Conservation (phyloP, 2,329 filamentous ascomycete species). For the Botrytis sinoallii region DNA sequence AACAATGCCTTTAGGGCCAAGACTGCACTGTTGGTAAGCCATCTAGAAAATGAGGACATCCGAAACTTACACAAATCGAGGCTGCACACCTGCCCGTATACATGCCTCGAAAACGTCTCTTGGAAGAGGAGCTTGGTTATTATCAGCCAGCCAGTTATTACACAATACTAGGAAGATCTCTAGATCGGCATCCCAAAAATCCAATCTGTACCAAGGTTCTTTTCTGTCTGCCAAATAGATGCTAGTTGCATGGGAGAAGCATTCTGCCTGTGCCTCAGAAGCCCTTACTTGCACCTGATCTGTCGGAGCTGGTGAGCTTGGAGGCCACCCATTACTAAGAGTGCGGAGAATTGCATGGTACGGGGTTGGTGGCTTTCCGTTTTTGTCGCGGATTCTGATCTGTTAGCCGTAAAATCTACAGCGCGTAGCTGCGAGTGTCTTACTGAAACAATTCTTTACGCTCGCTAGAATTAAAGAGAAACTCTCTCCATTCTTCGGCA, state of each 20-base stretch:
- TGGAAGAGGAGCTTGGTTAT: background rate
- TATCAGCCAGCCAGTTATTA: background rate
- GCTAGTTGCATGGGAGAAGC: background rate
- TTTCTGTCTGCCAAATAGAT: conserved; percentile 7
- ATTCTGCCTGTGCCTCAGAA: background rate
- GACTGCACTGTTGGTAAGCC: background rate
- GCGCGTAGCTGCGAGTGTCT: background rate
- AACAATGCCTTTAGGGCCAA: background rate
- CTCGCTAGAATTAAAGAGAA: conserved; percentile 5
- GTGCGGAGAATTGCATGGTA: conserved; percentile 4
- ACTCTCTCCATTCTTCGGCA: conserved; percentile 14
- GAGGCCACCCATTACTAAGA: background rate
- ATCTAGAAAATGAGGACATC: too few relatives aligned
- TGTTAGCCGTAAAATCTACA: background rate
- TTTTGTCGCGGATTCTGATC: background rate
- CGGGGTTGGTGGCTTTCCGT: conserved; percentile 4
- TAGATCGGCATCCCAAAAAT: conserved; percentile 15
- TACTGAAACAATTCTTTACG: conserved; percentile 6
- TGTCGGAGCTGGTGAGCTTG: too few relatives aligned
- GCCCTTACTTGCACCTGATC: background rate
- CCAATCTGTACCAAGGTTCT: conserved; percentile 4
- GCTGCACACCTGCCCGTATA: background rate
- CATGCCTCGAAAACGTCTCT: background rate
- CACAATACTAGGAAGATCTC: background rate
- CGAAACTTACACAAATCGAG: conserved; percentile 11